Evolutionary conservation across 257 asterid species (phyloP).

Genomic region (Apocynum venetum): DNA sequence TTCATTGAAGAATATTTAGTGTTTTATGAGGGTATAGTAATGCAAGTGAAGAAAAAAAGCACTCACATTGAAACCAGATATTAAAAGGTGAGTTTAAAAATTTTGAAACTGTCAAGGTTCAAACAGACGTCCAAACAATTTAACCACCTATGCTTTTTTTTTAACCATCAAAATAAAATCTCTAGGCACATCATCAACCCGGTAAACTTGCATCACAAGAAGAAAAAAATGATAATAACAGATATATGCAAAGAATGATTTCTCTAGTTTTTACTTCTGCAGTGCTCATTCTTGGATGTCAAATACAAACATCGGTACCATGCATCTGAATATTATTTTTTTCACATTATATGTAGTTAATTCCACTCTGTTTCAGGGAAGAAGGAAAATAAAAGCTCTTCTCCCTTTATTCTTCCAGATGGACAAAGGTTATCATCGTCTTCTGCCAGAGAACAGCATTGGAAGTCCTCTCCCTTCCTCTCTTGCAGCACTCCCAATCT

Average conservation of each 20-base stretch:
- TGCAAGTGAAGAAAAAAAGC: background rate
- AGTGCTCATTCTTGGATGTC: too few relatives aligned
- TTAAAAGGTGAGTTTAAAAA: background rate
- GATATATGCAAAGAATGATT: too few relatives aligned
- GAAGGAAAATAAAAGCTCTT: background rate
- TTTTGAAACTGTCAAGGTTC: background rate
- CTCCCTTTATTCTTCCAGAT: background rate
- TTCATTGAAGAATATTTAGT: background rate
- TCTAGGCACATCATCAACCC: too few relatives aligned
- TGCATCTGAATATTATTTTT: too few relatives aligned
- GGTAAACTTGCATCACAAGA: too few relatives aligned
- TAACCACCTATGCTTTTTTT: background rate
- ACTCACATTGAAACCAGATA: background rate
- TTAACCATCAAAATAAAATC: background rate
- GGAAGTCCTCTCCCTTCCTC: background rate
- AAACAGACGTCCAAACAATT: background rate
- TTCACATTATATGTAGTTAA: too few relatives aligned
- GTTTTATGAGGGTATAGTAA: background rate
- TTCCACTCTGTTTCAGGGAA: background rate
- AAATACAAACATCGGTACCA: too few relatives aligned
- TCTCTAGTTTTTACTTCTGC: too few relatives aligned
- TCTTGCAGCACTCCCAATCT: background rate
- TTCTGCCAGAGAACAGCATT: too few relatives aligned
- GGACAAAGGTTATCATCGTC: background rate
- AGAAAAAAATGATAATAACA: too few relatives aligned